Evolutionary conservation across 768 basidiomycete genomes (phyloP), one percentile per base, ranked within the genome.

Genomic region (Lactarius psammicola): DNA sequence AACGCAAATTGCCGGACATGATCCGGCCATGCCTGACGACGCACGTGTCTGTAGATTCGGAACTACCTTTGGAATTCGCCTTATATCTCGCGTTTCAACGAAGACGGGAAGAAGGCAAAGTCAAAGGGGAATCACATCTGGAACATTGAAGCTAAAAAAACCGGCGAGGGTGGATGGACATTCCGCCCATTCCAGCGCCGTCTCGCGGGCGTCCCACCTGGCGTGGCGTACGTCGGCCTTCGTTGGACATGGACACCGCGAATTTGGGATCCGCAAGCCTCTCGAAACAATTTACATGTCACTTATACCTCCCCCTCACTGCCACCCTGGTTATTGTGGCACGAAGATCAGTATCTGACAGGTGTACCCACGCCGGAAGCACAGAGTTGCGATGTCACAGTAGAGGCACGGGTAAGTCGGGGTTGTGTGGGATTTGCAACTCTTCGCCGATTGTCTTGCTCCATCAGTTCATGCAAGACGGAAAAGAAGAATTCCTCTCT

Each of bases 91-190:
- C 91, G 96, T 34, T 98, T 95, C 81, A 99, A 99, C 75, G 94
- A 98, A 73, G 96, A 98, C 75, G 96, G 96, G 40, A 98, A 98
- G 78, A 99, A 99, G 79, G 92, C 95, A 28, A 99, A 99, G 78
- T 95, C 94, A 61, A 97, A 97, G 80, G 96, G 96, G 56, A 99
- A 99, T 78, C 96, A 98, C 72, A 97, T 98, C 70, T 99, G 96
- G 96, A 95, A 94, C 73, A 90, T 98, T 59, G 94, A 98, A 72
- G 96, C 94, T n/a, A 92, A 86, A 78, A 95, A 92, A 76, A 74
- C 79, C 28, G 79, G 79, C 28, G 90, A 90, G 56, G 85, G 88
- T 49, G 79, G 83, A 68, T 98, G 94, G 94, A 82, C 85, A 60
- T 97, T 96, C 79, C 84, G 93, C 59, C 88, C 92, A 15, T 97